Evolutionary conservation across 2,329 filamentous ascomycete genomes (phyloP).

Genomic region (Hymenoscyphus repandus): DNA sequence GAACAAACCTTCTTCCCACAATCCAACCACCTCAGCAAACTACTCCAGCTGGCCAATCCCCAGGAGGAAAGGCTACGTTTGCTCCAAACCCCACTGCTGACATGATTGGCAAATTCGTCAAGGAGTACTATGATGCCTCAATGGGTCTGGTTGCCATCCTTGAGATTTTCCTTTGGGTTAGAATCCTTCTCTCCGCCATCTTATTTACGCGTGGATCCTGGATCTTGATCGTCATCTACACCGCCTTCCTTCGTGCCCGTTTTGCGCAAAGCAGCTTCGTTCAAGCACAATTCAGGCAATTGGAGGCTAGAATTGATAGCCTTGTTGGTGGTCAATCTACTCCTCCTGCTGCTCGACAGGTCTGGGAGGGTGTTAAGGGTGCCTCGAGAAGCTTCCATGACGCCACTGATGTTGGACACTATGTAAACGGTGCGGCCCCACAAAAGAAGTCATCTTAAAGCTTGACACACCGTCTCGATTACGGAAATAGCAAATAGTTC

Average conservation of each 20-base stretch:
- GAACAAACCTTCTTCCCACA: constrained; percentile 87
- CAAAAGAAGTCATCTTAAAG: constrained; percentile 51
- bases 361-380: constrained; percentile 76
- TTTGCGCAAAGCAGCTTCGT: constrained; percentile 89
- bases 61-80: constrained; percentile 51
- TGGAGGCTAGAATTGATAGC: constrained; percentile 73
- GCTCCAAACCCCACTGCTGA: constrained; percentile 60
- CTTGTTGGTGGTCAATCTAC: constrained; percentile 81
- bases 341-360: constrained; percentile 71
- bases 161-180: constrained; percentile 82
- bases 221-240: constrained; percentile 82
- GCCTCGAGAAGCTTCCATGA: constrained; percentile 69
- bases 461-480: neutral
- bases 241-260: constrained; percentile 84
- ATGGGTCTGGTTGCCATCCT: constrained; percentile 90
- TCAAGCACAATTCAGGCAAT: constrained; percentile 70
- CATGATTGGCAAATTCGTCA: constrained; percentile 86
- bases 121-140: constrained; percentile 94
- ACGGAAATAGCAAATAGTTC: neutral
- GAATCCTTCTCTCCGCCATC: constrained; percentile 73
- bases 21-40: constrained; percentile 61
- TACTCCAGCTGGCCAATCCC: constrained; percentile 47
- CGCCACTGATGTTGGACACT: constrained; percentile 72
- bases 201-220: constrained; percentile 88
- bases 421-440: constrained; percentile 53